Evolutionary conservation across 139 green algal genomes (phyloP), one percentile per base, ranked within the genome.

Genomic region (Bryopsis sp.): DNA sequence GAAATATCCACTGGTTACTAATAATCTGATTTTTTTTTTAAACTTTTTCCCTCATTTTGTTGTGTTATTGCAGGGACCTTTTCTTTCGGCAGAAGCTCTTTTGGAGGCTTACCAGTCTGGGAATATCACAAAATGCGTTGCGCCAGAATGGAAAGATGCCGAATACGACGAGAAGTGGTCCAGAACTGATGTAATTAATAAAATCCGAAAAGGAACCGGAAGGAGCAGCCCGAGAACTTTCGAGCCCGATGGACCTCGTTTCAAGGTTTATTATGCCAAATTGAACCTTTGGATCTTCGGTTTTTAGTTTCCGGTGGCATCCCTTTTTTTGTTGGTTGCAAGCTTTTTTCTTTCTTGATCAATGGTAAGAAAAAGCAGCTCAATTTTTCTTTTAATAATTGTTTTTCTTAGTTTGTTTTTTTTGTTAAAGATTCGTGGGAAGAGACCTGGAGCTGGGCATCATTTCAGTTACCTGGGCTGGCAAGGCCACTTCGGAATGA

Each of bases 401-500:
- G n/a, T n/a, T n/a, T n/a, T n/a, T n/a, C n/a, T n/a, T n/a, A n/a
- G n/a, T n/a, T n/a, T n/a, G n/a, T n/a, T n/a, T n/a, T n/a, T n/a
- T n/a, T n/a, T n/a, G n/a, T n/a, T n/a, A n/a, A 63, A 29, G n/a
- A 63, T 19, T 19, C 15, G 59, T 48, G 34, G 29, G 19, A 26
- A 6, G 58, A 67, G 19, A 19, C n/a, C 32, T 70, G 72, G 60
- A 57, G 33, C 67, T 75, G 39, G 64, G 46, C 24, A 66, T 59
- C 62, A 48, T 32, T 34, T 61, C 19, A 31, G 22, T 22, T 79
- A 59, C 37, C 58, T 68, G 60, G 68, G 46, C 3, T 79, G 74
- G 74, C 29, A 69, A n/a, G 68, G 68, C 3, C 74, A 79, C 43
- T 60, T 79, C 19, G 28, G 24, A n/a, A 39, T 67, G n/a, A 67